These are phyloP conservation scores for Kalanchoe fedtschenkoi DNA, from an alignment of 164 flowering plant species.

Conservation along the genomic window DNA sequence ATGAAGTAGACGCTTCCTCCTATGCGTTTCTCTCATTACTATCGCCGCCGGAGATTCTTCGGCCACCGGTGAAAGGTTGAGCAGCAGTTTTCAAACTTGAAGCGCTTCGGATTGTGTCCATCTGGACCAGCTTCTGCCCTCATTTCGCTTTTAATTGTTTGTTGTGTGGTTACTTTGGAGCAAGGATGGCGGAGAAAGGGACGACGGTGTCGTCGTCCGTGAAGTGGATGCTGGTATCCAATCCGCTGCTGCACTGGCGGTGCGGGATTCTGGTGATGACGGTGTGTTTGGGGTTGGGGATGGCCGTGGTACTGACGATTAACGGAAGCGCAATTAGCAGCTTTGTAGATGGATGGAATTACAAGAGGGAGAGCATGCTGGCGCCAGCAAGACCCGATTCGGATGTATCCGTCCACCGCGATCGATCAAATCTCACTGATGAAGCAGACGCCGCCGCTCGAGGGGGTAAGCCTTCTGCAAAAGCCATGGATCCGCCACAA, in stretches of 20 bases:
- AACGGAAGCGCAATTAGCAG: conserved; percentile 33
- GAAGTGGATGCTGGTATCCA: conserved; percentile 20
- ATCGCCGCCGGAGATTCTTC: background rate
- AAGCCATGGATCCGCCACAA: background rate
- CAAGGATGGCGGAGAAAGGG: conserved; percentile 51
- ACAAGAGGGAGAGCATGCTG: conserved; percentile 18
- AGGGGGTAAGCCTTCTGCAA: background rate
- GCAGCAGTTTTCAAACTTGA: too few relatives aligned
- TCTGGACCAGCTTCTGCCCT: too few relatives aligned
- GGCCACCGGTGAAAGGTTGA: background rate
- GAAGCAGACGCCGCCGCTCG: background rate
- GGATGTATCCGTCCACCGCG: too few relatives aligned
- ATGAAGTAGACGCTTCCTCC: background rate
- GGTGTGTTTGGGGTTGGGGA: conserved; percentile 41
- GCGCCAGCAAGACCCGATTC: background rate
- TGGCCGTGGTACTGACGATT: conserved; percentile 51
- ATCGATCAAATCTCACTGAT: background rate
- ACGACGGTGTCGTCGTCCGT: conserved; percentile 9
- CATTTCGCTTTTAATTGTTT: background rate
- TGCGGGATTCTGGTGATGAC: conserved; percentile 27
- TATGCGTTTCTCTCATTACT: background rate
- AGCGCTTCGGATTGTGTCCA: background rate
- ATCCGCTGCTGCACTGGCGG: conserved; percentile 33
- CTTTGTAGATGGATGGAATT: conserved; percentile 27
- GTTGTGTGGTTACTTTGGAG: background rate